These are phyloP conservation scores for Bipolaris oryzae DNA, from an alignment of 2,329 filamentous ascomycete genomes.

Conservation along the genomic window DNA sequence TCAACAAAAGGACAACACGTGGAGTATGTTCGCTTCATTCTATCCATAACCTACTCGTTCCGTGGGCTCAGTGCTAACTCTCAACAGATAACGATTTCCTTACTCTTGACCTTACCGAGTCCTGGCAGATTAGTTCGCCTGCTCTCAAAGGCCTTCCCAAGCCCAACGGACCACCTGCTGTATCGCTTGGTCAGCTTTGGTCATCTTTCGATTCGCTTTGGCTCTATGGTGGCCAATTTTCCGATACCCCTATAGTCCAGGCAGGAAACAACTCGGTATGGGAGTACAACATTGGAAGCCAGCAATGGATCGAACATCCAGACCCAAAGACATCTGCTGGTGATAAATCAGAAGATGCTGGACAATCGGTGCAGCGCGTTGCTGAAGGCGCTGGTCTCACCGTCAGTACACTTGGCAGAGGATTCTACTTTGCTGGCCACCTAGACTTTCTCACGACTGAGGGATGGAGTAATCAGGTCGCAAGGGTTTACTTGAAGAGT, in stretches of 20 bases:
- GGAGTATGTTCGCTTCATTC: slow-evolving; percentile 62
- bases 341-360: slow-evolving; percentile 63
- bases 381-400: slow-evolving; percentile 76
- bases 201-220: slow-evolving; percentile 72
- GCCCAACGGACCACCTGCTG: slow-evolving; percentile 71
- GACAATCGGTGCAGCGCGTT: slow-evolving; percentile 67
- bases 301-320: slow-evolving; percentile 67
- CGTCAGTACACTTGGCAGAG: slow-evolving; percentile 71
- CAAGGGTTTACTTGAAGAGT: slow-evolving; percentile 73
- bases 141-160: slow-evolving; percentile 66
- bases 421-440: slow-evolving; percentile 81
- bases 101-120: slow-evolving; percentile 71
- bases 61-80: slow-evolving; percentile 9
- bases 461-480: slow-evolving; percentile 70
- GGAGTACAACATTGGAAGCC: slow-evolving; percentile 68
- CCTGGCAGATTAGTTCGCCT: slow-evolving; percentile 72
- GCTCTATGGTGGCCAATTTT: slow-evolving; percentile 76
- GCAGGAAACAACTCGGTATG: slow-evolving; percentile 69
- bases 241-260: slow-evolving; percentile 63
- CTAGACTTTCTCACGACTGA: slow-evolving; percentile 67
- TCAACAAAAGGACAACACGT: slow-evolving; percentile 67
- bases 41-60: not conserved
- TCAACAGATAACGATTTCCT: slow-evolving; percentile 67
- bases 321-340: slow-evolving; percentile 68
- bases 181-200: slow-evolving; percentile 78